A percentile compares a stretch with the other conserved stretches of the same genome.
These are phyloP conservation scores for Populus davidiana DNA, from an alignment of 345 rosid genomes.

Conservation along the genomic window DNA sequence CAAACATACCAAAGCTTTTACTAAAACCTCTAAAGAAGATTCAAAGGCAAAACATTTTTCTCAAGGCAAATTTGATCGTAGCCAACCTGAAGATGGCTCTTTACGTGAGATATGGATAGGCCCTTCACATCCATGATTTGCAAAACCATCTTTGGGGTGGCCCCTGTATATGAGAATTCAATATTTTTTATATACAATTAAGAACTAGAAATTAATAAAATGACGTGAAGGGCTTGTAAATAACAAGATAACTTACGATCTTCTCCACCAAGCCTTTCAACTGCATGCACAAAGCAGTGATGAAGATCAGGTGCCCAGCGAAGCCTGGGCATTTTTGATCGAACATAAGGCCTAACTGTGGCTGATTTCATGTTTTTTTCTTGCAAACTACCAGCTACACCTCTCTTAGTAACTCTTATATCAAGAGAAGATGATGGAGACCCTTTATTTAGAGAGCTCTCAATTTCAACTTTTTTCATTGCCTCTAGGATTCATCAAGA, in stretches of 20 bases:
- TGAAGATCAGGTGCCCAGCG: conserved; percentile 70
- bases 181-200: background rate
- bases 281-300: conserved; percentile 58
- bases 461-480: conserved; percentile 11
- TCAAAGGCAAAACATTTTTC: background rate
- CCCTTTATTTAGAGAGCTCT: background rate
- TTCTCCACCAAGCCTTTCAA: conserved; percentile 62
- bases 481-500: background rate
- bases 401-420: conserved; percentile 2
- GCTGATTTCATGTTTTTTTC: conserved; percentile 22
- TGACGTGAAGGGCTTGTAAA: background rate
- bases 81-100: conserved; percentile 91
- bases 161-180: conserved; percentile 31
- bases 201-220: background rate
- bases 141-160: conserved; percentile 68
- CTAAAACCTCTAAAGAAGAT: background rate
- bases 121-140: conserved; percentile 64
- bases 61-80: background rate
- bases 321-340: conserved; percentile 57
- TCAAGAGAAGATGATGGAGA: conserved; percentile 18
- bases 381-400: background rate
- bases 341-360: conserved; percentile 44
- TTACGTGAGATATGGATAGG: conserved; percentile 65
- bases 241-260: conserved; percentile 39
- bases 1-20: background rate